Evolutionary conservation across 768 basidiomycete species (phyloP).

Genomic region (Thelephora ganbajun): DNA sequence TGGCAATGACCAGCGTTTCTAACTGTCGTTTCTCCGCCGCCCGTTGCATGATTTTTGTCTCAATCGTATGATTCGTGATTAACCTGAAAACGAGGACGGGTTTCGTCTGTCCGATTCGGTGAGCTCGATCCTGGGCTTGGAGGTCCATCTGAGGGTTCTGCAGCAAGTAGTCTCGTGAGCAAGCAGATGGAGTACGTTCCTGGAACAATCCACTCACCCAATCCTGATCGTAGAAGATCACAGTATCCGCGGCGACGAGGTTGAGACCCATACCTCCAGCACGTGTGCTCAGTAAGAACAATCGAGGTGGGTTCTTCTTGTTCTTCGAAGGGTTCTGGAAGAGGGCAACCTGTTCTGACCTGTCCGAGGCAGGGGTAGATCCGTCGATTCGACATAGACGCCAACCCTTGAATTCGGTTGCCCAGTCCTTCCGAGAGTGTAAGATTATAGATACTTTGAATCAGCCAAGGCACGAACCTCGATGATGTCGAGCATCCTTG

Average conservation of each 20-base stretch:
- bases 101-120: slow-evolving; percentile 88
- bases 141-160: slow-evolving; percentile 94
- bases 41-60: slow-evolving; percentile 84
- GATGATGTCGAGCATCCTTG: slow-evolving; percentile 91
- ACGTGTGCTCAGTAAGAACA: slow-evolving; percentile 74
- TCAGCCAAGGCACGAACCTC: slow-evolving; percentile 35
- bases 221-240: slow-evolving; percentile 89
- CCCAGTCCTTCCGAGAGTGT: slow-evolving; percentile 62
- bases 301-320: slow-evolving; percentile 41
- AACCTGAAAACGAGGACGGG: slow-evolving; percentile 86
- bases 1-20: slow-evolving; percentile 90
- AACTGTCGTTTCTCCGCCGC: slow-evolving; percentile 79
- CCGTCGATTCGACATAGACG: slow-evolving; percentile 87
- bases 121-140: slow-evolving; percentile 91
- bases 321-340: slow-evolving; percentile 65
- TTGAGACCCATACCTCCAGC: slow-evolving; percentile 75
- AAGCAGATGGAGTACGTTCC: slow-evolving; percentile 9
- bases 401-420: slow-evolving; percentile 71
- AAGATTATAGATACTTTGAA: neutral
- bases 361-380: slow-evolving; percentile 59
- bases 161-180: neutral
- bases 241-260: slow-evolving; percentile 73
- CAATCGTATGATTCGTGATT: slow-evolving; percentile 78
- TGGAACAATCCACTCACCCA: slow-evolving; percentile 42
- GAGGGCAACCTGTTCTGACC: slow-evolving; percentile 70